Base-by-base conservation (phyloP, 208 protist species). In the Leptomonas pyrrhocoris region DNA sequence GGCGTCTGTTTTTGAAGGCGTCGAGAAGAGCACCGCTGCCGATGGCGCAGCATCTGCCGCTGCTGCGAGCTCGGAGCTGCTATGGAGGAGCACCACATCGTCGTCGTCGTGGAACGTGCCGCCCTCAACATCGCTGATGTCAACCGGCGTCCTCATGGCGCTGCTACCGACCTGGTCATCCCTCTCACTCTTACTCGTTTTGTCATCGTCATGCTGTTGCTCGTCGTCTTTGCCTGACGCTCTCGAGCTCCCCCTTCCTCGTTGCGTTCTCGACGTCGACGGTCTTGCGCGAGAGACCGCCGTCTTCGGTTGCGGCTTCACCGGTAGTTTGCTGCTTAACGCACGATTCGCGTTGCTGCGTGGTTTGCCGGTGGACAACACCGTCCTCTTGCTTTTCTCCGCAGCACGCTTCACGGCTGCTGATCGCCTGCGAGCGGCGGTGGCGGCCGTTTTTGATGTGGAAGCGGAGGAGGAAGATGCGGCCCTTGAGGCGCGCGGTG, bases 91-190 rank as follows among this genome's bases (percentile, higher is more conserved):
- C 34, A 9, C 34, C 9, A 38, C 34, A 9, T 38, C 34, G 34
- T 9, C 34, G 34, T 48, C 43, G 16, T 19, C 16, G 16, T 38
- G 13, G 2, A 9, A 6, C 2, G 11, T n/a, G 3, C 27, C 49
- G 7, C 6, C 21, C 8, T 30, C 49, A 2, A 12, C 55, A 6
- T 60, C 55, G 8, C 38, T 62, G 15, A 62, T 11, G 23, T 50
- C 57, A 2, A 36, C n/a, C 0, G 57, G 57, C 11, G 57, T 48
- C 57, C n/a, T 6, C 40, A 50, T 30, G 38, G 25, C 57, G 21
- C 40, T 62, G 57, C 57, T 62, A 38, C 40, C 34, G 40, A 48
- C 15, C 21, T 2, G 55, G 4, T 25, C 55, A 19, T 60, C 34
- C 9, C 34, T 38, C 7, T 46, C 55, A 45, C 4, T 50, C 28